Percentiles rank a stretch among this genome's conserved stretches.
phyloP scores from a whole-genome alignment of 768 basidiomycete species.

The Sistotremastrum suecicum region DNA sequence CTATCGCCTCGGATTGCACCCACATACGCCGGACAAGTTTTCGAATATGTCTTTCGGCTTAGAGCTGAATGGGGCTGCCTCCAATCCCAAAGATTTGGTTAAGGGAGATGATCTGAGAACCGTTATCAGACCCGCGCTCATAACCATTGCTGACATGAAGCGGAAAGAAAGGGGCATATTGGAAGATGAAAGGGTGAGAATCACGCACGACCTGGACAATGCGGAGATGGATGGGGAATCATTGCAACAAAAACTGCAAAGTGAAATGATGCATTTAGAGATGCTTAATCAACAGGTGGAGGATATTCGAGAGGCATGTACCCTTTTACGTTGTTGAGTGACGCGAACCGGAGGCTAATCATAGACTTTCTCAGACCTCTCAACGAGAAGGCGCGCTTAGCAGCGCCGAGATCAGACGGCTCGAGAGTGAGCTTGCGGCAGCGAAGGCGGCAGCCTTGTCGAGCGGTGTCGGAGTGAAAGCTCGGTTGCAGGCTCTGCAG shows the following conservation, averaged over 20 bases:
- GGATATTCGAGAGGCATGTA: conserved; percentile 62
- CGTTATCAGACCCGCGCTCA: conserved; percentile 65
- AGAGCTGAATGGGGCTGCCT: conserved; percentile 65
- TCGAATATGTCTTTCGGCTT: conserved; percentile 64
- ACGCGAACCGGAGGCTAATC: background rate
- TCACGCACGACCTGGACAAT: conserved; percentile 76
- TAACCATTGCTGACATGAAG: conserved; percentile 54
- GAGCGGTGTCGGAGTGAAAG: conserved; percentile 73
- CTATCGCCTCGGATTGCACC: conserved; percentile 62
- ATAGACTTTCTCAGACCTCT: conserved; percentile 36
- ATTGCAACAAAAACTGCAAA: conserved; percentile 60
- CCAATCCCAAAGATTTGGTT: conserved; percentile 56
- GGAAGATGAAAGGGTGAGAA: conserved; percentile 64
- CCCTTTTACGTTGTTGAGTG: background rate
- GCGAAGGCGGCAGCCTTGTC: conserved; percentile 65
- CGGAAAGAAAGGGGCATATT: conserved; percentile 52
- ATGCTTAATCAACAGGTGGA: conserved; percentile 64
- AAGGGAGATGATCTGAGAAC: conserved; percentile 57
- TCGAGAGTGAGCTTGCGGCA: conserved; percentile 61
- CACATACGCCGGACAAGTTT: conserved; percentile 57
- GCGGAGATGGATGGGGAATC: conserved; percentile 67
- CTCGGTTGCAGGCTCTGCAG: conserved; percentile 59
- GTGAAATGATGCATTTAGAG: conserved; percentile 59
- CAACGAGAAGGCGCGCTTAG: conserved; percentile 62
- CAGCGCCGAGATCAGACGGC: conserved; percentile 45